These are phyloP conservation scores for Aegilops tauschii DNA, from an alignment of 176 grass and related monocot species.

Conservation along the genomic window DNA sequence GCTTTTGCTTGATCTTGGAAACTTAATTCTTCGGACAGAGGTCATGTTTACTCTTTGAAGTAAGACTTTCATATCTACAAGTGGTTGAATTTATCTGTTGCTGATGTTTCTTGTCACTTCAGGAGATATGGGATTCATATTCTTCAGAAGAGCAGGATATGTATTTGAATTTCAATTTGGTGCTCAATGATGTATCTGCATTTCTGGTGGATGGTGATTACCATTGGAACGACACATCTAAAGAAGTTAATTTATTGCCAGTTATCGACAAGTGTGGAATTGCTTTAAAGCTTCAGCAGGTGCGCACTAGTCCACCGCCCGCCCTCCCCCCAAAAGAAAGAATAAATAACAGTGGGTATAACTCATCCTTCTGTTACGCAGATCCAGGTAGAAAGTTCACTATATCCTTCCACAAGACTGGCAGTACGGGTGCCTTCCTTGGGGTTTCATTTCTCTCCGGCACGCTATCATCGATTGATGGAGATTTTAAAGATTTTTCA, in stretches of 20 bases:
- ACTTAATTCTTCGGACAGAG: constrained; percentile 84
- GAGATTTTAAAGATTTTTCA: constrained; percentile 82
- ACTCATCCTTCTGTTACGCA: constrained; percentile 31
- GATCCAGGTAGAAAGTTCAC: constrained; percentile 89
- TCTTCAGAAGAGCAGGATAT: constrained; percentile 73
- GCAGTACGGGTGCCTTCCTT: constrained; percentile 88
- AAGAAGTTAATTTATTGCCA: constrained; percentile 60
- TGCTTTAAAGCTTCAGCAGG: constrained; percentile 94
- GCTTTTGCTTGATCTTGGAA: constrained; percentile 94
- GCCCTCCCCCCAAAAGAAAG: not conserved
- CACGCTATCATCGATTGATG: constrained; percentile 94
- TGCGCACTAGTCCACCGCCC: constrained; percentile 8
- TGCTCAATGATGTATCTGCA: constrained; percentile 94
- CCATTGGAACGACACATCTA: constrained; percentile 57
- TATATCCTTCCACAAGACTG: constrained; percentile 84
- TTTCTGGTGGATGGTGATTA: constrained; percentile 97
- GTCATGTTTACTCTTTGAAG: constrained; percentile 29
- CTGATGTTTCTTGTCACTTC: constrained; percentile 43
- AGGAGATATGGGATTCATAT: constrained; percentile 85
- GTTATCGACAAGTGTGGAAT: constrained; percentile 97
- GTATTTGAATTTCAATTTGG: constrained; percentile 94
- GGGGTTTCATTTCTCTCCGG: constrained; percentile 95
- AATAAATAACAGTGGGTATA: constrained; percentile 18
- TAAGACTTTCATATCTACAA: constrained; percentile 26
- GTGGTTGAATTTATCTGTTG: constrained; percentile 16